Base-by-base conservation (phyloP, 306 rosid genomes). In the Cicer arietinum region DNA sequence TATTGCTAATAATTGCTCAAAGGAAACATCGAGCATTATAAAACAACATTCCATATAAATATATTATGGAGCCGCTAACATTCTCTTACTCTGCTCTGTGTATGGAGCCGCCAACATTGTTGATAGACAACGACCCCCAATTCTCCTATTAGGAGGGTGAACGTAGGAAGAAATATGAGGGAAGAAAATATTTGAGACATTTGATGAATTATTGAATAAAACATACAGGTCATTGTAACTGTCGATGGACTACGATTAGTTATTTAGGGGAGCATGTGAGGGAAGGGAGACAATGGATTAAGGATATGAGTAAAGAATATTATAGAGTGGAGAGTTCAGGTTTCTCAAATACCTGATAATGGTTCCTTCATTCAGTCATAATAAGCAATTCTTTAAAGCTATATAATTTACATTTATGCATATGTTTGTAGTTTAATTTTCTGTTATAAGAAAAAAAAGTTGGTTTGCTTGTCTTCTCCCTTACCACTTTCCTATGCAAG, bases 371-470 rank as follows among this genome's bases (percentile, higher is more conserved):
- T 46, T 46, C 51, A 46, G 12, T 46, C 51, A 2, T 12, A 46
- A 46, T 10, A 46, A 46, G 12, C 51, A 46, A 46, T 46, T 43
- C 37, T 30, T 30, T 30, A 30, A 4, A 30, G 37, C 37, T 30
- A 30, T 30, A 30, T 3, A 30, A 30, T 6, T 30, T 30, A 30
- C 37, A 30, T 30, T 30, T 30, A 30, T 30, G 37, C 37, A 30
- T 30, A 30, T 46, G 52, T 12, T 11, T 46, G 52, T 10, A 48
- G 50, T 68, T 22, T 68, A 68, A 68, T 68, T 30, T 69, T 69
- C 8, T 1, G 9, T 35, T 2, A 9, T 25, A 25, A 44, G 63
- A 71, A 59, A 73, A 45, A 3, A 2, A 30, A 46, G n/a, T 46
- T 7, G 40, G 10, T 59, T 9, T 8, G 70, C 16, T 17, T 9